Base-by-base conservation (phyloP, 768 basidiomycete species). In the Gymnopilus junonius region DNA sequence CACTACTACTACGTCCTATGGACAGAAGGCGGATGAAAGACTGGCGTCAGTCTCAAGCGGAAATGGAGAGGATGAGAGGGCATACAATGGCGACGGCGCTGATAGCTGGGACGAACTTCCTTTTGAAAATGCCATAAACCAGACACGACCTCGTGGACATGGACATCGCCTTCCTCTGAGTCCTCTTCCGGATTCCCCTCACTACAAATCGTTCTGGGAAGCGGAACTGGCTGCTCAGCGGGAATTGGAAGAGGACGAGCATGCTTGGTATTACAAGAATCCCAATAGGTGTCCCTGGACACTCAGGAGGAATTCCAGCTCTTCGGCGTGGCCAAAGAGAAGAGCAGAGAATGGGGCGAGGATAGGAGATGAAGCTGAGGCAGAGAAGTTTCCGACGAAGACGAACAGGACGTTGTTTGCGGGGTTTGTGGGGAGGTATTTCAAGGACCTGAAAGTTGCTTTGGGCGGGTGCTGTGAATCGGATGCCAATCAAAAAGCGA, bases 211-310 rank as follows among this genome's bases (percentile, higher is more conserved):
- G 8, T 37, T 63, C 15, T 25, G 51, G 40, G 62, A 58, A 27
- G 62, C 62, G 8, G 62, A 63, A 17, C 15, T 37, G 20, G 62
- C 62, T 48, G 42, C 58, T n/a, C 31, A 62, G 31, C 50, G 17
- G 12, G 67, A 65, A 10, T 50, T 60, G 10, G 68, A 69, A 17
- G 70, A 71, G 10, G 70, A 71, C 63, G 70, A 71, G 23, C 65
- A 71, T 34, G 61, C 68, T 3, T 71, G 70, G 70, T 71, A 71
- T 40, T 63, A 67, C 55, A 54, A 59, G 14, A 66, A 71, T 42
- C 70, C 70, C 2, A 63, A 71, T 10, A 61, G 70, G 15, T 68
- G 63, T 32, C 43, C 66, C n/a, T 63, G 68, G 65, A 57, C 62
- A 25, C 70, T 23, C 64, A n/a, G n/a, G n/a, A 10, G 59, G 58